Percentiles rank a stretch among this genome's conserved stretches.
Conservation (phyloP, 345 rosid species). For the Salix viminalis region DNA sequence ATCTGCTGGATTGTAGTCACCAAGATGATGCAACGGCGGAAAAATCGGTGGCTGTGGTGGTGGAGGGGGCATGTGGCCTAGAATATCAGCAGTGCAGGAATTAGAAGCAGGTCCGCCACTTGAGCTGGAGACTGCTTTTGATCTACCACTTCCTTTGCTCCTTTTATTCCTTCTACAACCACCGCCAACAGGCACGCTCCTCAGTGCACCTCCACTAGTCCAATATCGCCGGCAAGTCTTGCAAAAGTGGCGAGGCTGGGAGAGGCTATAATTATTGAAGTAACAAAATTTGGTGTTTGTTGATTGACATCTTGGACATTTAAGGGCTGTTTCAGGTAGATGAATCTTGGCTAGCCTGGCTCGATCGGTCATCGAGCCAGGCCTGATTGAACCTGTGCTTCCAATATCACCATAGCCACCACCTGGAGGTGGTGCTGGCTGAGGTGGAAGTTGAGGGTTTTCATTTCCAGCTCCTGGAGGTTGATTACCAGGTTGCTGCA, state of each 20-base stretch:
- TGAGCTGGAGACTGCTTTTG: slow-evolving; percentile 32
- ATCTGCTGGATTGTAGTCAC: slow-evolving; percentile 23
- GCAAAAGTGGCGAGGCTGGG: slow-evolving; percentile 80
- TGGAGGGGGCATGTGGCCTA: slow-evolving; percentile 24
- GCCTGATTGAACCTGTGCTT: slow-evolving; percentile 27
- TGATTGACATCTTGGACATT: slow-evolving; percentile 69
- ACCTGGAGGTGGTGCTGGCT: slow-evolving; percentile 23
- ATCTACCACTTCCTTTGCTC: slow-evolving; percentile 50
- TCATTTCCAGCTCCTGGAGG: slow-evolving; percentile 14
- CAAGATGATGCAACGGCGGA: slow-evolving; percentile 40
- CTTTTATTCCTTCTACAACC: slow-evolving; percentile 58
- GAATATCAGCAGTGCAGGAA: slow-evolving; percentile 24
- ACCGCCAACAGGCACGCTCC: slow-evolving; percentile 74
- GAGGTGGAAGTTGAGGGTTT: slow-evolving; percentile 29
- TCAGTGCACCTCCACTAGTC: slow-evolving; percentile 73
- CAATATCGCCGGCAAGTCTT: slow-evolving; percentile 71
- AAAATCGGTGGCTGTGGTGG: slow-evolving; percentile 34
- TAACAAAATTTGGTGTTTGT: slow-evolving; percentile 71
- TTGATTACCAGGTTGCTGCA: slow-evolving; percentile 42
- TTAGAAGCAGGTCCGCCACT: slow-evolving; percentile 29
- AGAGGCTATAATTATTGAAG: slow-evolving; percentile 70
- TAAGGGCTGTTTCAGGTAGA: slow-evolving; percentile 50
- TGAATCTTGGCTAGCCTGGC: slow-evolving; percentile 55
- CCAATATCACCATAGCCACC: slow-evolving; percentile 29
- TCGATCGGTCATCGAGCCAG: slow-evolving; percentile 50